Evolutionary conservation across 768 basidiomycete species (phyloP).

Genomic region (Artomyces pyxidatus): DNA sequence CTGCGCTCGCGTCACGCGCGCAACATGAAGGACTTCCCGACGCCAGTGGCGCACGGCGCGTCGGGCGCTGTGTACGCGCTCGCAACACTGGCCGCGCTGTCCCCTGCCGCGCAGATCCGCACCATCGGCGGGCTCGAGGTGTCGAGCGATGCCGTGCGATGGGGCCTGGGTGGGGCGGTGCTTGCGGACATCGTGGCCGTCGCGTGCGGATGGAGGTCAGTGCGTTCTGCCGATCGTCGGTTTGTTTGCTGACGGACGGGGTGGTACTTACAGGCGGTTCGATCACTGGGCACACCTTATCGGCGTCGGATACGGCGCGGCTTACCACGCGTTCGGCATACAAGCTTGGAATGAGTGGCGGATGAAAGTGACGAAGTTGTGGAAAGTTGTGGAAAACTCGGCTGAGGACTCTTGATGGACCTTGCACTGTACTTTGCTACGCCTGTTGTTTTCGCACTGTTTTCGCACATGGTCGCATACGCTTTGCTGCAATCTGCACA

Average conservation of each 20-base stretch:
- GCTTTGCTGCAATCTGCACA: too few relatives aligned
- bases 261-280: slow-evolving; percentile 46
- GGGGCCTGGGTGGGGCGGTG: slow-evolving; percentile 62
- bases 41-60: slow-evolving; percentile 65
- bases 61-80: slow-evolving; percentile 79
- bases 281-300: slow-evolving; percentile 88
- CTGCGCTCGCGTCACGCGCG: slow-evolving; percentile 23
- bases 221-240: slow-evolving; percentile 4
- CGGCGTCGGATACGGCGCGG: slow-evolving; percentile 71
- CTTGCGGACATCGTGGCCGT: slow-evolving; percentile 63
- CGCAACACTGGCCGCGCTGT: slow-evolving; percentile 66
- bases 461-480: too few relatives aligned
- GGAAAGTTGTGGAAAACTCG: too few relatives aligned
- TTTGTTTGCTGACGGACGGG: slow-evolving; percentile 3
- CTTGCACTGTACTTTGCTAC: too few relatives aligned
- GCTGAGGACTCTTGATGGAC: too few relatives aligned
- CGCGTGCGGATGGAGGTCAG: slow-evolving; percentile 76
- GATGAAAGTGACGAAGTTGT: too few relatives aligned
- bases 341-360: slow-evolving; percentile 65
- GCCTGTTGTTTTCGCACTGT: too few relatives aligned
- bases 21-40: slow-evolving; percentile 25
- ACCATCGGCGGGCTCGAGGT: slow-evolving; percentile 69
- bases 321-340: slow-evolving; percentile 76
- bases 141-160: slow-evolving; percentile 60
- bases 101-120: slow-evolving; percentile 66